Evolutionary conservation across 1,284 basidiomycete genomes (phyloP), one percentile per base, ranked within the genome.

Genomic region (Rhodotorula mucilaginosa): DNA sequence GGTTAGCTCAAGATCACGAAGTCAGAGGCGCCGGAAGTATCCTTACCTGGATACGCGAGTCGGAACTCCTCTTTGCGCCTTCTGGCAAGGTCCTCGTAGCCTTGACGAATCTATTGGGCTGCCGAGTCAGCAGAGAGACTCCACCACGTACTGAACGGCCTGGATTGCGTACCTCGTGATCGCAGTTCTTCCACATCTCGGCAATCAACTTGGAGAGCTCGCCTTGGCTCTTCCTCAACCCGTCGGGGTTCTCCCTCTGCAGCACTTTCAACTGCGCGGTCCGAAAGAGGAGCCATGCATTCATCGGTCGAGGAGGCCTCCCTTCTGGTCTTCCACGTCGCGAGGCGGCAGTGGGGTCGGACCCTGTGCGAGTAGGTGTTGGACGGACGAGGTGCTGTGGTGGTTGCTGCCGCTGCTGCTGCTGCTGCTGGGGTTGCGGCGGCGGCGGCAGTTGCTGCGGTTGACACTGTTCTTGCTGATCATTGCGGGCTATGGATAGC

Each of bases 121-220:
- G 26, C 2, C 12, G 23, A 2, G 23, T 18, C 7, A 31, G 54
- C 8, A 39, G 15, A n/a, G 23, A 29, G 10, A 13, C 13, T 12
- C 4, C 26, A 2, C 34, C 19, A 15, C 1, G 3, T 1, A n/a
- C 2, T 29, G 21, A 6, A n/a, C 13, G 21, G 12, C n/a, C 19
- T 5, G 1, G 16, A 39, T 26, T 29, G 12, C 70, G 26, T 21
- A 65, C 70, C 60, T 68, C 70, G 3, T 29, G 23, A 2, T 60
- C 44, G 23, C 52, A 63, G 1, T 26, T 39, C 56, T 47, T 61
- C 70, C 70, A 71, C n/a, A 65, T 48, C 23, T 68, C 70, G 5
- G 63, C 49, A n/a, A 71, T 71, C 18, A 71, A 47, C 61, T 70
- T 70, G 10, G 61, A 64, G 18, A 71, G 59, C 49, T 71, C 66